Evolutionary conservation across 257 asterid species (phyloP).

Genomic region (Nicotiana paniculata): DNA sequence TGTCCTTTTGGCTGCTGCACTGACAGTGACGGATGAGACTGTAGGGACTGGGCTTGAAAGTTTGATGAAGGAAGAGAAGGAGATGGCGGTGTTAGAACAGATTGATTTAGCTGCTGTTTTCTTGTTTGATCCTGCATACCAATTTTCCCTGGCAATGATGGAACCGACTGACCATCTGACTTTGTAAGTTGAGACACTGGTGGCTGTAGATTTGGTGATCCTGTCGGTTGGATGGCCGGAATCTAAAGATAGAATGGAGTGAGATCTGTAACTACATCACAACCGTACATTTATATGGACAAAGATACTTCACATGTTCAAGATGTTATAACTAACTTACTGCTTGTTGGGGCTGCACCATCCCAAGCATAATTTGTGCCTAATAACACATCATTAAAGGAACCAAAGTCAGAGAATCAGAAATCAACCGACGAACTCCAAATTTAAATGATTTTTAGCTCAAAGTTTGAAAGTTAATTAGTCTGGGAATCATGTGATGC

Average conservation of each 20-base stretch:
- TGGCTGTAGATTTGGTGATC: conserved; percentile 51
- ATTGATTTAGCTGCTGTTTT: conserved; percentile 55
- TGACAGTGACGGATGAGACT: conserved; percentile 46
- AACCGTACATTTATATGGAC: conserved; percentile 3
- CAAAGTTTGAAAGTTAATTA: neutral
- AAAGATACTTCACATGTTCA: conserved; percentile 4
- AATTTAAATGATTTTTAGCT: neutral
- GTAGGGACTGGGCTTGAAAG: conserved; percentile 45
- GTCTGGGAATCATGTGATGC: neutral
- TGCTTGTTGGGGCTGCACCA: conserved; percentile 79
- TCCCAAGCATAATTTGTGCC: conserved; percentile 98
- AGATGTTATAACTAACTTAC: conserved; percentile 35
- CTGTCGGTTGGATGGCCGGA: conserved; percentile 42
- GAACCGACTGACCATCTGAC: conserved; percentile 39
- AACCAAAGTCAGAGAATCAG: conserved; percentile 14
- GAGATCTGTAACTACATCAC: conserved; percentile 9
- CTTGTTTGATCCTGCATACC: conserved; percentile 54
- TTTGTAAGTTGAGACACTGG: conserved; percentile 38
- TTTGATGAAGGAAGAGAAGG: conserved; percentile 38
- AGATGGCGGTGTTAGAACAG: conserved; percentile 31
- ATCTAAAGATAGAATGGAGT: conserved; percentile 27
- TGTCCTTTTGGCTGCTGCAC: conserved; percentile 52
- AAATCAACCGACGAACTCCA: conserved; percentile 6
- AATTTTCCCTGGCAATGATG: conserved; percentile 42
- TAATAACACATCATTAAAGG: conserved; percentile 19